A percentile compares a stretch with the other conserved stretches of the same genome.
Evolutionary conservation across 768 basidiomycete genomes (phyloP).

Genomic region (Saitozyma sp.): DNA sequence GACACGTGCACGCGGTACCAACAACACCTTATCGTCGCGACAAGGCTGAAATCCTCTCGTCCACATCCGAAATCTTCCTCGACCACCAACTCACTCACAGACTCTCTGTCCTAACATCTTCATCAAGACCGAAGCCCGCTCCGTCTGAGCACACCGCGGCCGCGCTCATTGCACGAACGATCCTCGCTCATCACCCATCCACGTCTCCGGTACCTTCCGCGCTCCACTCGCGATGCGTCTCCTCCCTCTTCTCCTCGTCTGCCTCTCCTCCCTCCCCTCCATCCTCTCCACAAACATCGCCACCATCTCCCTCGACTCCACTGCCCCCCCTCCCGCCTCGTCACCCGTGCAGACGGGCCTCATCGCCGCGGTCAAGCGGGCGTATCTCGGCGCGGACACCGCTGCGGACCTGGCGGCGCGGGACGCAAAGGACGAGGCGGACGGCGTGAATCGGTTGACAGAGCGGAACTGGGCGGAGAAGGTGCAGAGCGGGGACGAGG

Average conservation of each 20-base stretch:
- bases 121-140: too few relatives aligned
- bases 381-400: neutral
- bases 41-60: too few relatives aligned
- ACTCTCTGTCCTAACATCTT: too few relatives aligned
- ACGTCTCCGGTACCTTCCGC: neutral
- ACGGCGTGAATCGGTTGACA: slow-evolving; percentile 71
- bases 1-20: too few relatives aligned
- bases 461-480: slow-evolving; percentile 72
- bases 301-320: neutral
- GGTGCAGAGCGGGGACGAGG: slow-evolving; percentile 55
- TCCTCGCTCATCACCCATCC: neutral
- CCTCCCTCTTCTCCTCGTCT: neutral
- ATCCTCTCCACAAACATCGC: neutral
- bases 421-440: slow-evolving; percentile 56
- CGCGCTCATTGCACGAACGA: too few relatives aligned
- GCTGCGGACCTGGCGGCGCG: neutral
- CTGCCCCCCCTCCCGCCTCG: neutral
- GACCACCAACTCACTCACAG: too few relatives aligned
- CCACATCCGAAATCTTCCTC: too few relatives aligned
- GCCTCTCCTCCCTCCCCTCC: neutral
- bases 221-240: neutral
- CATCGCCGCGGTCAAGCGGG: too few relatives aligned
- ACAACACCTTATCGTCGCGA: too few relatives aligned
- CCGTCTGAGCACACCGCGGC: too few relatives aligned
- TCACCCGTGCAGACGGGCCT: neutral